Evolutionary conservation across 139 green algal species (phyloP), one percentile per base, ranked within the genome.

Genomic region (Chlamydomonas schloesseri): DNA sequence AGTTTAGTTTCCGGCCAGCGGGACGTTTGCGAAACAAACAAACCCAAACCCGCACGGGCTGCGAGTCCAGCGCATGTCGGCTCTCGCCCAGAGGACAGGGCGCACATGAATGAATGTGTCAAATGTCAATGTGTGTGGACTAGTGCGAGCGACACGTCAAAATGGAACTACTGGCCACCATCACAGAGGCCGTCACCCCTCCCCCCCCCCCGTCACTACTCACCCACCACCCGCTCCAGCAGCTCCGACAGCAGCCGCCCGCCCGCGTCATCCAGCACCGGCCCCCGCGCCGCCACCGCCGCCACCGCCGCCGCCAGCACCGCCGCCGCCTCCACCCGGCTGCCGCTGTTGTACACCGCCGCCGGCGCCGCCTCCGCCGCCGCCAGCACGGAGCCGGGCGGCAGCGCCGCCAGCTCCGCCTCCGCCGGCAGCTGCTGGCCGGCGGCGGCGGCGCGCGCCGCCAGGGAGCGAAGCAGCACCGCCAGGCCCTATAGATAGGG

Each of bases 401-500:
- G 42, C 20, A 28, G 42, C 42, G 4, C 26, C 73, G 73, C 50
- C 50, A 28, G 26, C 50, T 50, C 23, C 73, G 53, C 47, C 33
- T 53, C 23, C 21, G 55, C 53, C 21, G 36, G 8, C 33, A 1
- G 20, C 21, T 65, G 31, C 17, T 28, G 60, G 4, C 36, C 60
- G 37, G 60, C 42, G 76, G 60, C 60, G 26, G 60, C 55, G 0
- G 73, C 76, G 42, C 76, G 76, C 3, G 60, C 60, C 55, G 37
- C 36, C 15, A 83, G 76, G 23, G 60, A 37, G 37, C 76, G 34
- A 60, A 83, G 69, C 53, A 83, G 76, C 15, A 8, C 76, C 76
- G 71, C 18, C 36, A 83, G 62, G 36, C 76, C 76, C 76, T 83
- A n/a, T n/a, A n/a, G n/a, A n/a, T n/a, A n/a, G n/a, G n/a, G n/a